Percentiles rank a stretch among this genome's conserved stretches.
Evolutionary conservation across 2,329 filamentous ascomycete species (phyloP).

Genomic region (Sarocladiaceae sp.): DNA sequence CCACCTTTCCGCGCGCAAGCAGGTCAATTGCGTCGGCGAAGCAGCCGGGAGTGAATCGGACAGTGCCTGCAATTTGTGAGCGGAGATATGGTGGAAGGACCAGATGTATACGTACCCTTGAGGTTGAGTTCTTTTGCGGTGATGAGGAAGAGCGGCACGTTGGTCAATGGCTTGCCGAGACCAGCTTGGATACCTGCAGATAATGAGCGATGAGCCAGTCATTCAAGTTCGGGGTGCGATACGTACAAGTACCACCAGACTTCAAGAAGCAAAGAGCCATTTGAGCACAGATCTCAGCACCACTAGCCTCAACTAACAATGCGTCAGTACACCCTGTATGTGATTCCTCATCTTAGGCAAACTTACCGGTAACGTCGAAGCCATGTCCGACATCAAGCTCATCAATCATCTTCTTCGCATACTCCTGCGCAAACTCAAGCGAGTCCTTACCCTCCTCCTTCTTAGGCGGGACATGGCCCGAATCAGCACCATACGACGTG

Average conservation of each 20-base stretch:
- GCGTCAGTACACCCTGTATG: too few species aligned
- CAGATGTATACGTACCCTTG: slow-evolving; percentile 13
- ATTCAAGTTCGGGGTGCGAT: background rate
- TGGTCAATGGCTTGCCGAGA: slow-evolving; percentile 16
- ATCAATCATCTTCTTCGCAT: slow-evolving; percentile 15
- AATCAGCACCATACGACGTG: slow-evolving; percentile 18
- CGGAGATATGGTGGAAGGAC: background rate
- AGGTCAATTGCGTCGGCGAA: slow-evolving; percentile 20
- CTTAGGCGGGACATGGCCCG: slow-evolving; percentile 15
- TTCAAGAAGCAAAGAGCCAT: slow-evolving; percentile 20
- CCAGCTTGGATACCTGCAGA: slow-evolving; percentile 18
- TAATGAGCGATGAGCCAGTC: background rate
- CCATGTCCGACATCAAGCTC: slow-evolving; percentile 16
- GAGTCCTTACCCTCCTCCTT: slow-evolving; percentile 13
- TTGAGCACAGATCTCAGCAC: slow-evolving; percentile 19
- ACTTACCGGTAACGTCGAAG: slow-evolving; percentile 16
- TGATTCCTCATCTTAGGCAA: background rate
- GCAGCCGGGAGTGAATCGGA: slow-evolving; percentile 21
- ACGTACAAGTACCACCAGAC: slow-evolving; percentile 17
- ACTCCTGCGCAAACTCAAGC: slow-evolving; percentile 13
- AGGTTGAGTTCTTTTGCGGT: slow-evolving; percentile 21
- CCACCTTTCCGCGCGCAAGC: slow-evolving; percentile 15
- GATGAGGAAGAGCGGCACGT: slow-evolving; percentile 18
- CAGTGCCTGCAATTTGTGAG: slow-evolving; percentile 14
- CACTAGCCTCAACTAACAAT: slow-evolving; percentile 21